Evolutionary conservation across 176 grass and related monocot species (phyloP).

Genomic region (barley (Hordeum vulgare)): DNA sequence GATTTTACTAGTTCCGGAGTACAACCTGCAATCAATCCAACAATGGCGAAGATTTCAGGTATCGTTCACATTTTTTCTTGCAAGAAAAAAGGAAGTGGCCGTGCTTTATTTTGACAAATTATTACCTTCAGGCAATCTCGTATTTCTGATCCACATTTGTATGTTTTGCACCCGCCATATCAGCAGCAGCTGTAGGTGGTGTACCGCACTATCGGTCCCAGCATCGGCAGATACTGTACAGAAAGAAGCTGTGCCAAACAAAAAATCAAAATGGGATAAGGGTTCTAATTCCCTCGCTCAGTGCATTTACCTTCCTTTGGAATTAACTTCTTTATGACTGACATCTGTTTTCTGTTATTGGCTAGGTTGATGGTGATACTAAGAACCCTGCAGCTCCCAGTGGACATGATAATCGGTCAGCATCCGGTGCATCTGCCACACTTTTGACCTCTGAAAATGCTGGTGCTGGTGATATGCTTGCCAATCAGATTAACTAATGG

Average conservation of each 20-base stretch:
- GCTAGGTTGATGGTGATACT: slow-evolving; percentile 73
- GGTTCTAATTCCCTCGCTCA: slow-evolving; percentile 24
- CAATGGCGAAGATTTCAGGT: slow-evolving; percentile 69
- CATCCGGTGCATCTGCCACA: slow-evolving; percentile 29
- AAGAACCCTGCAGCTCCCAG: slow-evolving; percentile 38
- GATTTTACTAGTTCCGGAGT: slow-evolving; percentile 65
- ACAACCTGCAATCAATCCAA: slow-evolving; percentile 38
- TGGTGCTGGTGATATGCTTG: slow-evolving; percentile 35
- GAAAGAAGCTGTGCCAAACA: slow-evolving; percentile 67
- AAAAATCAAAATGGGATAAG: slow-evolving; percentile 99
- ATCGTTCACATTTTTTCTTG: background rate
- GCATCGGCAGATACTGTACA: slow-evolving; percentile 34
- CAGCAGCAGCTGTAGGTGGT: slow-evolving; percentile 34
- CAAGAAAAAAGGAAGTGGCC: background rate
- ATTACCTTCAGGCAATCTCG: too few species aligned
- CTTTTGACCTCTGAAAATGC: slow-evolving; percentile 63
- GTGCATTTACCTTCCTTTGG: background rate
- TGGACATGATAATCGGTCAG: slow-evolving; percentile 50
- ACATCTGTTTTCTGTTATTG: slow-evolving; percentile 20
- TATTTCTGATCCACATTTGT: background rate
- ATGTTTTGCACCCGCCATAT: slow-evolving; percentile 12
- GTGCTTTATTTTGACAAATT: slow-evolving; percentile 10
- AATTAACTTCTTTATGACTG: slow-evolving; percentile 12
- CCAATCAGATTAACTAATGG: background rate
- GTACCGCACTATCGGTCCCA: slow-evolving; percentile 16